Conservation (phyloP, 345 rosid species). For the Eucalyptus leucophloia region DNA sequence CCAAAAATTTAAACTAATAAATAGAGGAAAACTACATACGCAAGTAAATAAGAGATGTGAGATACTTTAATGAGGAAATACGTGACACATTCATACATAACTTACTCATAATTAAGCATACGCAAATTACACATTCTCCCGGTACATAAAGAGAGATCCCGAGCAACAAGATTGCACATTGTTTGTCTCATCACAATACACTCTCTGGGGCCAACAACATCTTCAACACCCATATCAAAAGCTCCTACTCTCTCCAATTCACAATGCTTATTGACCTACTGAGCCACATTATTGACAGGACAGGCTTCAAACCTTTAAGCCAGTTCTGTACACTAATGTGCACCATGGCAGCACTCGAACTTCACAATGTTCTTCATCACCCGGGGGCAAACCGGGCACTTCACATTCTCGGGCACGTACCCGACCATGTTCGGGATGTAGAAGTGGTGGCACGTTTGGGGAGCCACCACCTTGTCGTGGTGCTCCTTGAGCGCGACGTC, state of each 20-base stretch:
- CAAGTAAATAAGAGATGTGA: neutral
- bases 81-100: neutral
- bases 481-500: neutral
- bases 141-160: neutral
- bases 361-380: neutral
- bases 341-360: constrained; percentile 1
- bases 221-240: neutral
- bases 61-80: neutral
- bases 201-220: neutral
- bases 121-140: neutral
- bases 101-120: neutral
- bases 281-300: neutral
- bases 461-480: neutral
- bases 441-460: neutral
- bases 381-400: neutral
- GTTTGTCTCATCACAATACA: neutral
- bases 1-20: neutral
- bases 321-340: neutral
- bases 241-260: neutral
- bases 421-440: neutral
- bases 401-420: neutral
- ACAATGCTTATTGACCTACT: neutral
- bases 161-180: neutral
- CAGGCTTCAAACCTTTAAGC: neutral
- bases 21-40: neutral